A percentile compares a stretch with the other conserved stretches of the same genome.
Conservation (phyloP, 805 yeast genomes). For the Zygoascus bituminiphila region DNA sequence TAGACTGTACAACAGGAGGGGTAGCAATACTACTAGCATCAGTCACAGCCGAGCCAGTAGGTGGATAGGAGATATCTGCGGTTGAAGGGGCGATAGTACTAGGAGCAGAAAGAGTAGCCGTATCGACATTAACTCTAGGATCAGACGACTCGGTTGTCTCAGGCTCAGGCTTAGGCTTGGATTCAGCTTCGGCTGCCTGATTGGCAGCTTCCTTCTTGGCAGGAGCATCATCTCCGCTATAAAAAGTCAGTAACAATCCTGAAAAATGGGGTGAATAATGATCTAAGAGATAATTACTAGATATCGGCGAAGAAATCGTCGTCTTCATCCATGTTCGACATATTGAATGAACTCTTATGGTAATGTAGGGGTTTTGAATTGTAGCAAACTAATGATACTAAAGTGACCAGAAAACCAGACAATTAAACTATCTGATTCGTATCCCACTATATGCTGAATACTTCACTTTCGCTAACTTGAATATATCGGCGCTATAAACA, state of each 20-base stretch:
- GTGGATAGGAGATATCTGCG: conserved; percentile 13
- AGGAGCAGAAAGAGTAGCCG: conserved; percentile 14
- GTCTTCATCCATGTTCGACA: conserved; percentile 78
- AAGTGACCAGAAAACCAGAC: background rate
- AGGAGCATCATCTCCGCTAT: conserved; percentile 30
- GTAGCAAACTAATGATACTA: conserved; percentile 1
- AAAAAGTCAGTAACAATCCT: conserved; percentile 16
- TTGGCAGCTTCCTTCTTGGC: conserved; percentile 19
- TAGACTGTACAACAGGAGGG: conserved; percentile 7
- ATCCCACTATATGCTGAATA: conserved; percentile 1
- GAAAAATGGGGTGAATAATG: background rate
- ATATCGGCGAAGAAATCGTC: conserved; percentile 92
- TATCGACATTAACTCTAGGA: conserved; percentile 1
- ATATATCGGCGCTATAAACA: background rate
- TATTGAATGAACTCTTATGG: too few relatives aligned
- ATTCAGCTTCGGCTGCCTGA: conserved; percentile 5
- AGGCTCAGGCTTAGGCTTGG: conserved; percentile 5
- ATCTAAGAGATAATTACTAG: conserved; percentile 34
- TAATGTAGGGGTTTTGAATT: background rate
- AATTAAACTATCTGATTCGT: background rate
- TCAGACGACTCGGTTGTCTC: conserved; percentile 8
- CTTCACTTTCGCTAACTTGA: background rate
- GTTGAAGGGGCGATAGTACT: conserved; percentile 10
- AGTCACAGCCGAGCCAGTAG: conserved; percentile 9
- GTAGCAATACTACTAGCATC: background rate